phyloP scores from a whole-genome alignment of 805 yeast genomes.

The Hanseniaspora mollemarum region DNA sequence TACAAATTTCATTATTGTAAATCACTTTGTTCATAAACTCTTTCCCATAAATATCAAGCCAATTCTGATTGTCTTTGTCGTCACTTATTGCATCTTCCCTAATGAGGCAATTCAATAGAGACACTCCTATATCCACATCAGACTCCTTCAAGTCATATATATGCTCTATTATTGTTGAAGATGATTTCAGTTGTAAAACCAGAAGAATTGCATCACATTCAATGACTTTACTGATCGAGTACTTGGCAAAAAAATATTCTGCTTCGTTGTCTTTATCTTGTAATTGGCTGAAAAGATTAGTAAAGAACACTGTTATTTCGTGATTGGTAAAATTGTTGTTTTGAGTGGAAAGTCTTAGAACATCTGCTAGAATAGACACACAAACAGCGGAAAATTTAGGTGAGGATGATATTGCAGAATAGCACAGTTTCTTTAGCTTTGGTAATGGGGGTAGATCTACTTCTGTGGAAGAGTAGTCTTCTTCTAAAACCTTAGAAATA shows the following conservation, averaged over 20 bases:
- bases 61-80: background rate
- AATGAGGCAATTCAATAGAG: slow-evolving; percentile 1
- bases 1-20: slow-evolving; percentile 8
- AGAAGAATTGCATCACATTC: slow-evolving; percentile 13
- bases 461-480: background rate
- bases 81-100: slow-evolving; percentile 2
- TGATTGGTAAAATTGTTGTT: slow-evolving; percentile 4
- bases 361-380: slow-evolving; percentile 4
- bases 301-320: slow-evolving; percentile 5
- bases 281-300: background rate
- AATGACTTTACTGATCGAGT: slow-evolving; percentile 1
- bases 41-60: slow-evolving; percentile 7
- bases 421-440: slow-evolving; percentile 8
- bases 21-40: slow-evolving; percentile 13
- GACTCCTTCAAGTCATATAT: background rate
- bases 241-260: background rate
- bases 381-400: background rate
- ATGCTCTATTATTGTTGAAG: background rate
- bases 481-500: background rate
- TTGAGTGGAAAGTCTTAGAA: background rate
- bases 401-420: background rate
- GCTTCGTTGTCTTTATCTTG: background rate
- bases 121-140: slow-evolving; percentile 1
- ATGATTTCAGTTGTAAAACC: background rate
- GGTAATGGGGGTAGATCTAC: background rate